Conservation (phyloP, 768 basidiomycete species). For the Asterophora parasitica region DNA sequence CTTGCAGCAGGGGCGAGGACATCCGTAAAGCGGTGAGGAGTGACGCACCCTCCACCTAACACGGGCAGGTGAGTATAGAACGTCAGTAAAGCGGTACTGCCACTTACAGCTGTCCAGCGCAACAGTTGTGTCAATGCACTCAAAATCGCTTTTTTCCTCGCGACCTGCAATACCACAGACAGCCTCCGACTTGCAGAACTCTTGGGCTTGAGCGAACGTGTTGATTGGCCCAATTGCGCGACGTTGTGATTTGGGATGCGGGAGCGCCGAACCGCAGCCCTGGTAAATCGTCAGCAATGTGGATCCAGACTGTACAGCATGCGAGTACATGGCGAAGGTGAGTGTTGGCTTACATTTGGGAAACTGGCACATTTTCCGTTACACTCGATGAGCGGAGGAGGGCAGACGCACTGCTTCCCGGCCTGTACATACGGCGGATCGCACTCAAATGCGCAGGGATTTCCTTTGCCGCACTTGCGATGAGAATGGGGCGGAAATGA, state of each 20-base stretch:
- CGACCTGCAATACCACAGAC: slow-evolving; percentile 36
- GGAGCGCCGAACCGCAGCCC: slow-evolving; percentile 37
- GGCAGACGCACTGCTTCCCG: slow-evolving; percentile 31
- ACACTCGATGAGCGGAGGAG: slow-evolving; percentile 29
- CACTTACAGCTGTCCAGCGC: slow-evolving; percentile 37
- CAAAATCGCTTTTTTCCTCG: slow-evolving; percentile 25
- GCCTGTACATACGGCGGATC: slow-evolving; percentile 13
- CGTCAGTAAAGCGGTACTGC: neutral
- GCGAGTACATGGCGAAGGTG: slow-evolving; percentile 3
- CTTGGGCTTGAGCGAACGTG: slow-evolving; percentile 26
- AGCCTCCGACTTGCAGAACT: slow-evolving; percentile 21
- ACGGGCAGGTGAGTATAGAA: neutral
- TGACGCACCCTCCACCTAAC: slow-evolving; percentile 38
- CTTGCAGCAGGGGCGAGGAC: slow-evolving; percentile 1
- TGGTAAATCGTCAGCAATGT: no score
- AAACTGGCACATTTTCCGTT: slow-evolving; percentile 36
- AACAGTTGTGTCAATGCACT: slow-evolving; percentile 33
- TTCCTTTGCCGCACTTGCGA: slow-evolving; percentile 4
- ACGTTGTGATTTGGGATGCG: slow-evolving; percentile 18
- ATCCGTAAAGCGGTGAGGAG: slow-evolving; percentile 29
- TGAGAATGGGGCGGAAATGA: slow-evolving; percentile 15
- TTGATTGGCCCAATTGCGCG: slow-evolving; percentile 14
- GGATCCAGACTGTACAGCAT: no score
- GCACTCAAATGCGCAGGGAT: slow-evolving; percentile 16
- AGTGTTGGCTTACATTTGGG: slow-evolving; percentile 23